Evolutionary conservation across 176 grass and related monocot species (phyloP).

Genomic region (Avena sativa): DNA sequence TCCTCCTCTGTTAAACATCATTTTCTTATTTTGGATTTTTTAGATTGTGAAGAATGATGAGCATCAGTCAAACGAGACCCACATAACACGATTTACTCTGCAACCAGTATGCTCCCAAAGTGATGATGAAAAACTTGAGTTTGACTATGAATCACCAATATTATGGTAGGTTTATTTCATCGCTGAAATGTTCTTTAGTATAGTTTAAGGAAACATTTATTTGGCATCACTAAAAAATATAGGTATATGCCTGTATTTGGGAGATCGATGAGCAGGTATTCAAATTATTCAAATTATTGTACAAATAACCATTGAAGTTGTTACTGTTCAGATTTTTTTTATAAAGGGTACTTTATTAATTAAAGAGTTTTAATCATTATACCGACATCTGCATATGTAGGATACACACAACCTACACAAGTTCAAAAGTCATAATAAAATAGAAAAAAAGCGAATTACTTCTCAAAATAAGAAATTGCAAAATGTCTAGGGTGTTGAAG

Average conservation of each 20-base stretch:
- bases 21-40: slow-evolving; percentile 37
- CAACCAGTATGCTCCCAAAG: slow-evolving; percentile 92
- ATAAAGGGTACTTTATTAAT: no score
- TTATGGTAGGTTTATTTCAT: slow-evolving; percentile 56
- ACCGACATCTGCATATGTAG: no score
- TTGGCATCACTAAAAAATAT: slow-evolving; percentile 42
- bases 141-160: slow-evolving; percentile 98
- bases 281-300: no score
- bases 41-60: slow-evolving; percentile 99
- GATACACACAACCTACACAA: no score
- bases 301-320: no score
- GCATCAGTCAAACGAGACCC: slow-evolving; percentile 86
- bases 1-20: slow-evolving; percentile 5
- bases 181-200: slow-evolving; percentile 34
- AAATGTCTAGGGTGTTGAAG: no score
- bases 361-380: no score
- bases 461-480: no score
- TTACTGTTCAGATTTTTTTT: no score
- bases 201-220: slow-evolving; percentile 22
- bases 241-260: slow-evolving; percentile 32
- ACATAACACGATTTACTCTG: slow-evolving; percentile 85
- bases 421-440: no score
- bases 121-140: slow-evolving; percentile 95
- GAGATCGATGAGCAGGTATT: slow-evolving; percentile 52
- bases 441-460: no score